phyloP scores from a whole-genome alignment of 768 basidiomycete species.

The Pleurotus pulmonarius region DNA sequence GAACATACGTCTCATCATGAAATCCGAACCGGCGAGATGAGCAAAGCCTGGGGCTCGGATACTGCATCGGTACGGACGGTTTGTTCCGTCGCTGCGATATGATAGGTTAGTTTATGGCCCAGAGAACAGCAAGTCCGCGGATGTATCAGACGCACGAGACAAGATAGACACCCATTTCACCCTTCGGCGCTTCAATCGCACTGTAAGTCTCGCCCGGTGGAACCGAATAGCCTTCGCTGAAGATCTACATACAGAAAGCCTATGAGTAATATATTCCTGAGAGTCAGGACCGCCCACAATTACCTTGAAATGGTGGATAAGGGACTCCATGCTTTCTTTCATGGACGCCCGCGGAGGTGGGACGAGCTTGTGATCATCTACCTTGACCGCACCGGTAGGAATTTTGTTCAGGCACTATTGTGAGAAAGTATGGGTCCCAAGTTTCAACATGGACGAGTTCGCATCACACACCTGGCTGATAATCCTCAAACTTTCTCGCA shows the following conservation, averaged over 20 bases:
- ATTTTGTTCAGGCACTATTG: conserved; percentile 95
- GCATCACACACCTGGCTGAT: conserved; percentile 58
- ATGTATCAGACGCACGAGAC: conserved; percentile 64
- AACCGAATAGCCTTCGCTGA: conserved; percentile 95
- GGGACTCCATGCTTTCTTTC: conserved; percentile 98
- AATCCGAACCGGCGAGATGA: conserved; percentile 93
- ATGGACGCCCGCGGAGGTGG: conserved; percentile 95
- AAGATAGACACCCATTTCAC: conserved; percentile 98
- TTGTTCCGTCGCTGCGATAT: conserved; percentile 74
- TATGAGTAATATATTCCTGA: neutral
- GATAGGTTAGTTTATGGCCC: too few species aligned
- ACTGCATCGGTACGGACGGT: conserved; percentile 95
- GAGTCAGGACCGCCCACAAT: conserved; percentile 1
- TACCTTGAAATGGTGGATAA: conserved; percentile 98
- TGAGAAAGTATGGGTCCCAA: neutral
- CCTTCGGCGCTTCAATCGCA: conserved; percentile 98
- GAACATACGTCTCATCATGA: conserved; percentile 91
- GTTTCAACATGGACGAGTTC: neutral
- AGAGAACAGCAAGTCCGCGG: neutral
- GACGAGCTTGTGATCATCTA: conserved; percentile 96
- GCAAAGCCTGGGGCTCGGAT: conserved; percentile 97
- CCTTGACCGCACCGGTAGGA: conserved; percentile 85
- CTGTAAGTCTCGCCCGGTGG: conserved; percentile 95
- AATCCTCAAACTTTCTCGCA: conserved; percentile 91
- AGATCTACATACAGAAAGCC: conserved; percentile 52